phyloP scores from a whole-genome alignment of 176 grass and related monocot genomes.

The Microstegium vimineum region DNA sequence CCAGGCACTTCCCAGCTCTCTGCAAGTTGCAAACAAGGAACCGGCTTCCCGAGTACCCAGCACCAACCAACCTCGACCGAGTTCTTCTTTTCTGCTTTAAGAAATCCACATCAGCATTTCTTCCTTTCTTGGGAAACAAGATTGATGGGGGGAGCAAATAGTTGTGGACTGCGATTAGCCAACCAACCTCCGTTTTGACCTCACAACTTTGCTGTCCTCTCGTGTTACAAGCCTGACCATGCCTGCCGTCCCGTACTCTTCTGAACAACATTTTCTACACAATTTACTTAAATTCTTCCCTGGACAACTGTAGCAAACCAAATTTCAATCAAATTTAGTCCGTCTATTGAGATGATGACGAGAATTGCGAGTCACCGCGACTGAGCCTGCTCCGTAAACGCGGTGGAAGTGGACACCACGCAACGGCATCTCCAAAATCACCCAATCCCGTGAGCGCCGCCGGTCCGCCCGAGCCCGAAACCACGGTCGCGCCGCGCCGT shows the following conservation, averaged over 20 bases:
- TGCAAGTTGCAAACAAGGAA: not conserved
- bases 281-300: not conserved
- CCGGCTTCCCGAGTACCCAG: not conserved
- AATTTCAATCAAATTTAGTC: not conserved
- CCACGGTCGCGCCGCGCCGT: not conserved
- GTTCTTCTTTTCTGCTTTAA: not conserved
- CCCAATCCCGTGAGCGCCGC: slow-evolving; percentile 37
- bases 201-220: not conserved
- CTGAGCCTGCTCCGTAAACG: too few relatives aligned
- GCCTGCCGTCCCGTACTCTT: not conserved
- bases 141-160: not conserved
- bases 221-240: not conserved
- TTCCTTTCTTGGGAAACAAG: slow-evolving; percentile 44
- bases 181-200: not conserved
- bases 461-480: not conserved
- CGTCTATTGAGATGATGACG: not conserved
- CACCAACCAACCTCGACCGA: too few relatives aligned
- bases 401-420: not conserved
- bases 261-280: not conserved
- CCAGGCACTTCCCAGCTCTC: not conserved
- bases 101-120: not conserved
- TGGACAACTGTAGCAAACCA: too few relatives aligned
- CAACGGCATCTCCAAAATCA: not conserved
- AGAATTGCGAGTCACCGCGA: too few relatives aligned
- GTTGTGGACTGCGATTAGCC: not conserved